Evolutionary conservation across 2,329 filamentous ascomycete species (phyloP), one percentile per base, ranked within the genome.

Genomic region (Aureobasidium melanogenum): DNA sequence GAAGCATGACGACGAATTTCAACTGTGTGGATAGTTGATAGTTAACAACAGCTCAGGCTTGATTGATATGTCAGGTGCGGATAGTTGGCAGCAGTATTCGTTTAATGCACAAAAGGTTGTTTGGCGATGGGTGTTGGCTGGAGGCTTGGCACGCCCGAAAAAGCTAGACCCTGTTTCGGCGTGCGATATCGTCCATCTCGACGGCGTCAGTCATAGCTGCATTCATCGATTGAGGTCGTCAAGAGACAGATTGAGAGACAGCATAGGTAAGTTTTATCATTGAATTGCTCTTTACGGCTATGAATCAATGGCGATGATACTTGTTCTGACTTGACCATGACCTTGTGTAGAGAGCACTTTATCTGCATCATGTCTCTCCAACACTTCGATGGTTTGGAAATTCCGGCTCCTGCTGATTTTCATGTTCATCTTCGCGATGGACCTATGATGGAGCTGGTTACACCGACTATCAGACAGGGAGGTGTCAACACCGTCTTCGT

Each of bases 401-500:
- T 80, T 46, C 74, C 76, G 3, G 77, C 77, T n/a, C 75, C 77
- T 26, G 79, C 78, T 56, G 78, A 80, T 57, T 77, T 79, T 62
- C 78, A 75, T 60, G 79, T 82, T 48, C 80, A 82, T 67, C 69
- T 82, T 51, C 74, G 80, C 34, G 78, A 81, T 70, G 77, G 77
- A 17, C 74, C 76, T 32, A 82, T 82, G 79, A 76, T 77, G 64
- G 75, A 79, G 68, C 70, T 78, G 1, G 79, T 82, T 57, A 77
- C 76, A 34, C 77, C 77, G 5, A 80, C 77, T 24, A 80, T 82
- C 66, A 74, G 79, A 54, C 66, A 73, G 63, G 80, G 80, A 63
- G 80, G 79, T 64, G 78, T 79, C 63, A 79, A 81, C 68, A 79
- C 77, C 34, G 79, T 82, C 39, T 81, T 76, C 71, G 79, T 82